Conservation (phyloP, 2,329 filamentous ascomycete genomes). For the Fusarium marasasianum region DNA sequence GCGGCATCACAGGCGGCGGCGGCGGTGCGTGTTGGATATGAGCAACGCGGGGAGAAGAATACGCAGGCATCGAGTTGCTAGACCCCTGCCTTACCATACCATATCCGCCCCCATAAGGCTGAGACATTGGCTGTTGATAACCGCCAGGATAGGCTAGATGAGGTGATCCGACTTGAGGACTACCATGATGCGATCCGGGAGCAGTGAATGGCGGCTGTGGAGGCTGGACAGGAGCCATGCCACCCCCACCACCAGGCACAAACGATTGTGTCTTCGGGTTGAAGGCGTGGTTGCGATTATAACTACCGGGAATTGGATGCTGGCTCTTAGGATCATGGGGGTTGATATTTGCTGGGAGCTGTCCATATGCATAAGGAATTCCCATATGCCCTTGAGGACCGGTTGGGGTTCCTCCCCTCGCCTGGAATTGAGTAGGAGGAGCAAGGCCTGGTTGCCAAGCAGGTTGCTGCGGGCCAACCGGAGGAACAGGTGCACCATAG, state of each 20-base stretch:
- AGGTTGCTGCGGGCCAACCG: slow-evolving; percentile 44
- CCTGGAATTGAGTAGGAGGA: slow-evolving; percentile 45
- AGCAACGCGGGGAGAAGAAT: slow-evolving; percentile 52
- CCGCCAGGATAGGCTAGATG: slow-evolving; percentile 60
- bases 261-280: slow-evolving; percentile 96
- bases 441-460: slow-evolving; percentile 52
- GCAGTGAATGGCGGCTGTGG: slow-evolving; percentile 60
- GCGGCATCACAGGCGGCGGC: slow-evolving; percentile 51
- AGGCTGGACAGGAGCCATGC: slow-evolving; percentile 59
- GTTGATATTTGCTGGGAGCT: slow-evolving; percentile 75
- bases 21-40: slow-evolving; percentile 54
- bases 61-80: slow-evolving; percentile 62
- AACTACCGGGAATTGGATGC: slow-evolving; percentile 87
- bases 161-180: slow-evolving; percentile 62
- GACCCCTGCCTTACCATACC: slow-evolving; percentile 67
- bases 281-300: slow-evolving; percentile 80
- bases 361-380: slow-evolving; percentile 78
- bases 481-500: slow-evolving; percentile 49
- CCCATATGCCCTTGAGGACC: slow-evolving; percentile 46
- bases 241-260: slow-evolving; percentile 67
- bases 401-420: slow-evolving; percentile 44
- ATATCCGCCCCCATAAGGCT: slow-evolving; percentile 61
- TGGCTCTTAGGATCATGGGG: slow-evolving; percentile 78
- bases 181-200: slow-evolving; percentile 60
- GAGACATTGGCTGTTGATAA: slow-evolving; percentile 58